phyloP scores from a whole-genome alignment of 352 stramenopile genomes.

The Globisporangium alternatum region DNA sequence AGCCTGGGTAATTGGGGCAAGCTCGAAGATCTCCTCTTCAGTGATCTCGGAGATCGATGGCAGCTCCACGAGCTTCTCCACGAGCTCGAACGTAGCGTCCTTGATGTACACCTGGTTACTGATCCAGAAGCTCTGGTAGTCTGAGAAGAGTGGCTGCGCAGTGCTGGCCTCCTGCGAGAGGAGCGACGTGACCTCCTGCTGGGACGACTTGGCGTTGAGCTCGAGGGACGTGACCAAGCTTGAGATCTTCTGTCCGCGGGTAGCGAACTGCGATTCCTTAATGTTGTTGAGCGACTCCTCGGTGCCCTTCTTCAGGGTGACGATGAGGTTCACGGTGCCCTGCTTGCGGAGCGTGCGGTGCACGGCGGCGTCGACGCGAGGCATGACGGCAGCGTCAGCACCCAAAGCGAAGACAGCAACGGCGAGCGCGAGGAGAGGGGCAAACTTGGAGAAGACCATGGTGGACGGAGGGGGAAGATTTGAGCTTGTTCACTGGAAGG shows the following conservation, averaged over 20 bases:
- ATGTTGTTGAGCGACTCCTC: neutral
- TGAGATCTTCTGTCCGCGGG: constrained; percentile 13
- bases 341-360: constrained; percentile 22
- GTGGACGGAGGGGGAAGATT: neutral
- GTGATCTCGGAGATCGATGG: constrained; percentile 16
- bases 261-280: constrained; percentile 12
- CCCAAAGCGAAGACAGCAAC: neutral
- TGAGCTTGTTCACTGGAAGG: neutral
- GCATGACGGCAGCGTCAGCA: neutral
- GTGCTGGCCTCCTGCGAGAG: constrained; percentile 3
- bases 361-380: constrained; percentile 20
- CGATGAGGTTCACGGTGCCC: constrained; percentile 23
- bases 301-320: constrained; percentile 20
- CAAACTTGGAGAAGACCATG: constrained; percentile 13
- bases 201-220: constrained; percentile 8
- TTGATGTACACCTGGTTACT: constrained; percentile 27
- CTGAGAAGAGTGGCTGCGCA: constrained; percentile 3
- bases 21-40: constrained; percentile 13
- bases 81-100: constrained; percentile 17
- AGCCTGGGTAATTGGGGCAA: neutral
- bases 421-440: constrained; percentile 8
- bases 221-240: constrained; percentile 13
- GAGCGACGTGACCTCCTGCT: constrained; percentile 12
- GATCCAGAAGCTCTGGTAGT: constrained; percentile 22
- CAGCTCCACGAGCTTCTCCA: constrained; percentile 21